Conservation (phyloP, 306 rosid species). For the Vigna hirtella region DNA sequence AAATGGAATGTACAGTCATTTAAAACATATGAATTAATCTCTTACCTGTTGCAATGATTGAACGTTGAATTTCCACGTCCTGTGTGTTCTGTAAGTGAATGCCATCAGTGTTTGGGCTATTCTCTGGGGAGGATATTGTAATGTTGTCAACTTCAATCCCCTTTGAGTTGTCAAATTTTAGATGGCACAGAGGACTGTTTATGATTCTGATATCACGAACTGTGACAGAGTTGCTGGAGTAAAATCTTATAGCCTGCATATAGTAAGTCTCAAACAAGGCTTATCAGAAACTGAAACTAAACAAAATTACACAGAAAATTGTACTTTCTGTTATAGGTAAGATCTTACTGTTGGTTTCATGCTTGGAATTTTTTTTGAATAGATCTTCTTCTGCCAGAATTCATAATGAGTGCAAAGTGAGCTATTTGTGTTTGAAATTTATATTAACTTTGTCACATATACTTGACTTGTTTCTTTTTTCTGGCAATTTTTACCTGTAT, state of each 20-base stretch:
- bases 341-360: conserved; percentile 83
- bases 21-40: conserved; percentile 17
- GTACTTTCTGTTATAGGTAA: not conserved
- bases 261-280: conserved; percentile 22
- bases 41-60: conserved; percentile 76
- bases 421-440: conserved; percentile 7
- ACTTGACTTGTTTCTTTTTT: not conserved
- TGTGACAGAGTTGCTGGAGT: conserved; percentile 63
- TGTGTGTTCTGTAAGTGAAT: conserved; percentile 93
- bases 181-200: conserved; percentile 90
- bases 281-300: conserved; percentile 11
- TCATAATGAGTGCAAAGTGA: conserved; percentile 23
- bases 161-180: conserved; percentile 83
- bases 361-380: conserved; percentile 53
- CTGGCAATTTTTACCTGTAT: conserved; percentile 50
- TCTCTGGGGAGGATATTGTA: conserved; percentile 79
- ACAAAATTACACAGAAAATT: not conserved
- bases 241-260: conserved; percentile 88
- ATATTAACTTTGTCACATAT: conserved; percentile 1
- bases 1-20: conserved; percentile 39
- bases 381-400: conserved; percentile 67
- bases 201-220: conserved; percentile 72
- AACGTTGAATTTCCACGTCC: conserved; percentile 79
- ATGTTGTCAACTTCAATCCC: conserved; percentile 67
- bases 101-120: conserved; percentile 93